A percentile compares a stretch with the other conserved stretches of the same genome.
Evolutionary conservation across 148 eudicot genomes (phyloP).

Genomic region (Chenopodium album): DNA sequence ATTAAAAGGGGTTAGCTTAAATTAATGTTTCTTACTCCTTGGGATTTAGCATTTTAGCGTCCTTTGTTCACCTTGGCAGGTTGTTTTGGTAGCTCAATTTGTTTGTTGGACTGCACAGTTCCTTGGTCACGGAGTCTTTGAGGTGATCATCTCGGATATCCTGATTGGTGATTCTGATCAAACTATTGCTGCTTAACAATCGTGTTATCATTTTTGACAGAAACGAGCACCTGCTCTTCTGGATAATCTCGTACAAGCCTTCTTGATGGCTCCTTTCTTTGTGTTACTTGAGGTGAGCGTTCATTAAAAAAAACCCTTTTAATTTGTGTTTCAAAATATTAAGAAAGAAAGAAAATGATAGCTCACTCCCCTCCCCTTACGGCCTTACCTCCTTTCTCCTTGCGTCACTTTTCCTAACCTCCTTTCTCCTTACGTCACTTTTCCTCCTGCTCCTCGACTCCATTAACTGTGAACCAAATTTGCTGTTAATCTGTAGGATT

Average conservation of each 20-base stretch:
- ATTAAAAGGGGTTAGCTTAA: background rate
- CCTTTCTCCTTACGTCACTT: too few relatives aligned
- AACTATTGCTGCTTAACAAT: conserved; percentile 3
- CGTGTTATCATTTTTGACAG: conserved; percentile 33
- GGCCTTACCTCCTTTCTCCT: too few relatives aligned
- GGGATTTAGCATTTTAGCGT: background rate
- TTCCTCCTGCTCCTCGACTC: too few relatives aligned
- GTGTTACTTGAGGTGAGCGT: conserved; percentile 78
- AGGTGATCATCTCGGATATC: conserved; percentile 42
- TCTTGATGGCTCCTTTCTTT: conserved; percentile 86
- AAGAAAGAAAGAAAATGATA: too few relatives aligned
- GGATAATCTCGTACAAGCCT: conserved; percentile 76
- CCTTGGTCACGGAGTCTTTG: conserved; percentile 92
- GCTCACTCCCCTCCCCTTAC: background rate
- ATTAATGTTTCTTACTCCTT: background rate
- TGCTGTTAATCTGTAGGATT: background rate
- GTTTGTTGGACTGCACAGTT: conserved; percentile 84
- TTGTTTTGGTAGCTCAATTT: conserved; percentile 72
- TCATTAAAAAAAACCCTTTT: background rate
- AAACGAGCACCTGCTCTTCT: conserved; percentile 81
- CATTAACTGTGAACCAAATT: background rate
- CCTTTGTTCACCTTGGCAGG: conserved; percentile 38
- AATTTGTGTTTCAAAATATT: background rate
- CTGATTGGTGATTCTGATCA: background rate
- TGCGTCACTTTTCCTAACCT: too few relatives aligned